Conservation (phyloP, 2,329 filamentous ascomycete genomes). For the Dothidotthia symphoricarpi region DNA sequence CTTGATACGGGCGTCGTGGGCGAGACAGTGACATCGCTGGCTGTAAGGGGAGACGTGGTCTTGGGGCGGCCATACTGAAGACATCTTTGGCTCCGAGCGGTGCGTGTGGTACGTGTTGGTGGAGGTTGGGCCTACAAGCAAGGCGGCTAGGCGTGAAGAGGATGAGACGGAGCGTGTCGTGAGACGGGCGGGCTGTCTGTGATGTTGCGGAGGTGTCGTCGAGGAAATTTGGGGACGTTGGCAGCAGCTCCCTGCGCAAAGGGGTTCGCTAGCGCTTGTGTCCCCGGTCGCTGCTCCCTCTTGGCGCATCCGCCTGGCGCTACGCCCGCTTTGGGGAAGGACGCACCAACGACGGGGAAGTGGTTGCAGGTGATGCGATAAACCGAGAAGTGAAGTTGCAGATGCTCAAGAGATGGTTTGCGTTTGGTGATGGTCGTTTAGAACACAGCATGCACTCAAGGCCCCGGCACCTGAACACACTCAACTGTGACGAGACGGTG, state of each 20-base stretch:
- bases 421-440: too few relatives aligned
- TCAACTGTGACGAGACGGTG: too few relatives aligned
- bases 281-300: conserved; percentile 35
- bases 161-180: conserved; percentile 19
- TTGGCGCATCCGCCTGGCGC: conserved; percentile 30
- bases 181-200: conserved; percentile 22
- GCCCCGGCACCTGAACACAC: too few relatives aligned
- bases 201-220: conserved; percentile 35
- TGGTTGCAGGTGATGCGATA: too few relatives aligned
- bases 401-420: too few relatives aligned
- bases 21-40: conserved; percentile 19
- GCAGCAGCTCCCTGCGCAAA: conserved; percentile 41
- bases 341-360: conserved; percentile 8
- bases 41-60: conserved; percentile 21
- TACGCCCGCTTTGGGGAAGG: conserved; percentile 14
- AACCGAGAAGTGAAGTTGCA: too few relatives aligned
- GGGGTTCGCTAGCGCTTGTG: conserved; percentile 39
- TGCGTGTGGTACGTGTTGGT: conserved; percentile 21
- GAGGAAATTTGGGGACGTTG: conserved; percentile 44
- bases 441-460: too few relatives aligned
- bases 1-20: conserved; percentile 14
- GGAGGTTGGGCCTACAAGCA: conserved; percentile 17
- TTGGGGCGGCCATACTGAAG: conserved; percentile 37
- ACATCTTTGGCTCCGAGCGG: conserved; percentile 32
- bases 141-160: conserved; percentile 16